Evolutionary conservation across 2,329 filamentous ascomycete species (phyloP), one percentile per base, ranked within the genome.

Genomic region (Exserohilum rostratum): DNA sequence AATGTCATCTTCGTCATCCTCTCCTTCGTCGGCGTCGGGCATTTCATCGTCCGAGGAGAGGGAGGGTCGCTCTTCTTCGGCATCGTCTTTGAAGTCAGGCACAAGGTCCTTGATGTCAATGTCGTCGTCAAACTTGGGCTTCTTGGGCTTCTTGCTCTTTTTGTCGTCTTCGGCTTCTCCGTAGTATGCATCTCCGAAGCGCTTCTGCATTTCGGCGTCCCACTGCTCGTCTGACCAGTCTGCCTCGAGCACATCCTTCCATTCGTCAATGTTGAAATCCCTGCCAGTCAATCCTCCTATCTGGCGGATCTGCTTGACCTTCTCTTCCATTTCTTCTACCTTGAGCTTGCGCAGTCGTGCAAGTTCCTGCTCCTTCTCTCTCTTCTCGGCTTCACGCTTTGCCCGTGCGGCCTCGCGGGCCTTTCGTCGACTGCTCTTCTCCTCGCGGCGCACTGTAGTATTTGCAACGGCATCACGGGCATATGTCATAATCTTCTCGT

Each of bases 101-200:
- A 96, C 80, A 46, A 97, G 83, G 73, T 96, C 93, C 57, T 90
- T 91, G 78, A 99, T 98, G 71, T 98, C 93, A 66, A 99, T 97
- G 72, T 99, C 95, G 69, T 98, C 92, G 67, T 97, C 91, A 89
- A 93, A 99, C 59, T 87, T 90, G 9, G 91, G 91, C 78, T 96
- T 96, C 82, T 90, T 91, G 9, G 84, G 77, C 62, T 85, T 86
- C 70, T 85, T 87, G 53, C 48, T 30, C 48, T 55, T 55, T 18
- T 57, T 64, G 45, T 70, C 53, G 3, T 27, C 78, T 6, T 76
- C 81, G 3, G 67, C 70, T 2, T 67, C 71, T 10, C 87, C 90
- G 67, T 99, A 99, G 78, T 99, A 99, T 9, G 90, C 84, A 12
- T 97, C 91, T 50, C 90, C 92, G 68, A 99, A 99, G 13, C 88